Evolutionary conservation across 108 stramenopile species (phyloP).

Genomic region (Cylindrotheca fusiformis): DNA sequence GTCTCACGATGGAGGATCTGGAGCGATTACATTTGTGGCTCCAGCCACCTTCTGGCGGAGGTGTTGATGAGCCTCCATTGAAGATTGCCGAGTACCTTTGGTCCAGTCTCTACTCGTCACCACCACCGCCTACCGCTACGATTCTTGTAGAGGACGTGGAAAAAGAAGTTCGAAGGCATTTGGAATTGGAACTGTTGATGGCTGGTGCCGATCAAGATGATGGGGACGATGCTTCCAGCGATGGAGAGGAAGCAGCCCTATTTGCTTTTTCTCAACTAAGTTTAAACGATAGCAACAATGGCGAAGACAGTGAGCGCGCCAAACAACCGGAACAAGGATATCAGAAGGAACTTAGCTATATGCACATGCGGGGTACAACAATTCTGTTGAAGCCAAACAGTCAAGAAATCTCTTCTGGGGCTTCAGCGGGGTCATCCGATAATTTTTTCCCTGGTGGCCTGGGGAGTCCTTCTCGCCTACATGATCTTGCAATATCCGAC

Average conservation of each 20-base stretch:
- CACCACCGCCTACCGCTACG: slow-evolving; percentile 50
- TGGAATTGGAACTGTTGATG: slow-evolving; percentile 63
- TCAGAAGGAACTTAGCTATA: slow-evolving; percentile 78
- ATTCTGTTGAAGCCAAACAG: slow-evolving; percentile 69
- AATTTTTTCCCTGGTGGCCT: slow-evolving; percentile 15
- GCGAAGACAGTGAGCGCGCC: slow-evolving; percentile 31
- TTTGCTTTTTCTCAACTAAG: slow-evolving; percentile 52
- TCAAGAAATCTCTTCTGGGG: slow-evolving; percentile 41
- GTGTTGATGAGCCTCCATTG: slow-evolving; percentile 76
- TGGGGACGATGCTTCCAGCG: slow-evolving; percentile 43
- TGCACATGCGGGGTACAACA: slow-evolving; percentile 66
- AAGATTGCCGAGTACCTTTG: slow-evolving; percentile 76
- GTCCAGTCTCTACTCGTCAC: slow-evolving; percentile 42
- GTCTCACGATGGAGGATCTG: slow-evolving; percentile 75
- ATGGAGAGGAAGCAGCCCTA: slow-evolving; percentile 47
- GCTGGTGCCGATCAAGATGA: slow-evolving; percentile 53
- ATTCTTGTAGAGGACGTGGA: slow-evolving; percentile 79
- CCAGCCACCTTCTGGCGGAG: slow-evolving; percentile 78
- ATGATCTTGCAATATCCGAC: slow-evolving; percentile 81
- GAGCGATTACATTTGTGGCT: slow-evolving; percentile 74
- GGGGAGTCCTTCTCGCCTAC: slow-evolving; percentile 44
- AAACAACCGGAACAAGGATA: slow-evolving; percentile 45
- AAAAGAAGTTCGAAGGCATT: slow-evolving; percentile 62
- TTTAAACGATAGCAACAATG: slow-evolving; percentile 33
- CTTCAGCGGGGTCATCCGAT: slow-evolving; percentile 51